Evolutionary conservation across 83 land plant genomes (phyloP).

Genomic region (Picea abies): DNA sequence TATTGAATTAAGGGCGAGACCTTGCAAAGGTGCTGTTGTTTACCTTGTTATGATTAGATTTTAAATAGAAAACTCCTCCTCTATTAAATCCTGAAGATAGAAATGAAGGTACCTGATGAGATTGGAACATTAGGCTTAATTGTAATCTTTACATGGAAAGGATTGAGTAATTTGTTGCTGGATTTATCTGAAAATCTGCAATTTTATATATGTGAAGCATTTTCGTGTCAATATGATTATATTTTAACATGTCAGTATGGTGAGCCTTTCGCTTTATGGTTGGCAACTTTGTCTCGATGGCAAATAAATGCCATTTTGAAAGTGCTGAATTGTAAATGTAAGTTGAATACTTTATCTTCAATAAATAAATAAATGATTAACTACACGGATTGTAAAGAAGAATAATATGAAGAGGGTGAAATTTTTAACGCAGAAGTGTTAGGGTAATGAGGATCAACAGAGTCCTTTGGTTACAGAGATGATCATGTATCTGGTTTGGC

Average conservation of each 20-base stretch:
- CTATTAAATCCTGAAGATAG: neutral
- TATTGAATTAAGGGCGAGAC: neutral
- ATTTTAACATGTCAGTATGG: neutral
- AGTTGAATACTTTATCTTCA: neutral
- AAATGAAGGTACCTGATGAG: neutral
- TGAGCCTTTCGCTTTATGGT: neutral
- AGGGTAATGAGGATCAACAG: too few species aligned
- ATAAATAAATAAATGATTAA: too few species aligned
- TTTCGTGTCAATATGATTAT: neutral
- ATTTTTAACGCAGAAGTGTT: too few species aligned
- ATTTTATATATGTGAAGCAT: neutral
- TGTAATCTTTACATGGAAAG: neutral
- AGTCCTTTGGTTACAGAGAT: too few species aligned
- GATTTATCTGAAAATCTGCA: neutral
- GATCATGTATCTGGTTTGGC: too few species aligned
- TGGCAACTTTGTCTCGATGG: neutral
- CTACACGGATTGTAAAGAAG: too few species aligned
- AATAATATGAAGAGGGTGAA: too few species aligned
- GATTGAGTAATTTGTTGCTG: neutral
- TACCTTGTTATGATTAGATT: neutral
- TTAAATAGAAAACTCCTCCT: too few species aligned
- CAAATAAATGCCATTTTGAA: neutral
- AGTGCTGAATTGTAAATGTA: neutral
- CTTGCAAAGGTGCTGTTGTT: neutral
- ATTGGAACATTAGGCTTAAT: neutral